phyloP scores from a whole-genome alignment of 2,329 filamentous ascomycete genomes.

The Neonectria ditissima region DNA sequence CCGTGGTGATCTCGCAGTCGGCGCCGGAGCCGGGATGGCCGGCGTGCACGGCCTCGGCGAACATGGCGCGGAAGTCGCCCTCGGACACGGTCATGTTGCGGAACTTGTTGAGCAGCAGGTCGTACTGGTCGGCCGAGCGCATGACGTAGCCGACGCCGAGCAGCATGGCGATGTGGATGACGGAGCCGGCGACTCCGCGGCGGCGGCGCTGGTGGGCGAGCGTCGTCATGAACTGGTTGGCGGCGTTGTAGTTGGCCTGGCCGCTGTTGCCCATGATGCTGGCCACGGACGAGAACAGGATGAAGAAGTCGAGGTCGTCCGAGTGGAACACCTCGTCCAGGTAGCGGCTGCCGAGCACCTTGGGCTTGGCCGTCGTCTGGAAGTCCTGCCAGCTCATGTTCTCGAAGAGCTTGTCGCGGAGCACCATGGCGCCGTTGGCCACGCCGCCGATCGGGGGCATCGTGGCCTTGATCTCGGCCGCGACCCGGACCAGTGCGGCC shows the following conservation, averaged over 20 bases:
- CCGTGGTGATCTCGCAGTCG: neutral
- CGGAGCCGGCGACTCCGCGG: neutral
- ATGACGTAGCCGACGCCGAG: slow-evolving; percentile 3
- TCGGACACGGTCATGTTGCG: slow-evolving; percentile 8
- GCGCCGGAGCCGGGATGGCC: neutral
- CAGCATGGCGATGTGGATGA: neutral
- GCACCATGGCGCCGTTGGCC: neutral
- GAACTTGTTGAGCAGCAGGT: slow-evolving; percentile 6
- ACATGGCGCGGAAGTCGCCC: neutral
- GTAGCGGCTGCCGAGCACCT: slow-evolving; percentile 1
- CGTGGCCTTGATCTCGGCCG: neutral
- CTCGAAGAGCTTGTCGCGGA: neutral
- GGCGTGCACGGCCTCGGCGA: slow-evolving; percentile 2
- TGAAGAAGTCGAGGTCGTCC: slow-evolving; percentile 62
- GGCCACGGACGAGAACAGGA: slow-evolving; percentile 64
- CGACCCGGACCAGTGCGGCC: neutral
- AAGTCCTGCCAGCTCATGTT: slow-evolving; percentile 5
- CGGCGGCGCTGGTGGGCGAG: slow-evolving; percentile 1
- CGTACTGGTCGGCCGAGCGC: slow-evolving; percentile 3
- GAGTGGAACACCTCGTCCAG: neutral
- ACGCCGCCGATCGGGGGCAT: neutral
- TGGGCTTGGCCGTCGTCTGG: neutral
- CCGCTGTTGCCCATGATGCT: slow-evolving; percentile 64
- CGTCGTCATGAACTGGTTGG: slow-evolving; percentile 48
- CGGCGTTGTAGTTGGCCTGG: slow-evolving; percentile 65